Evolutionary conservation across 371 early-diverging fungal genomes (phyloP).

Genomic region (Mucor lusitanicus): DNA sequence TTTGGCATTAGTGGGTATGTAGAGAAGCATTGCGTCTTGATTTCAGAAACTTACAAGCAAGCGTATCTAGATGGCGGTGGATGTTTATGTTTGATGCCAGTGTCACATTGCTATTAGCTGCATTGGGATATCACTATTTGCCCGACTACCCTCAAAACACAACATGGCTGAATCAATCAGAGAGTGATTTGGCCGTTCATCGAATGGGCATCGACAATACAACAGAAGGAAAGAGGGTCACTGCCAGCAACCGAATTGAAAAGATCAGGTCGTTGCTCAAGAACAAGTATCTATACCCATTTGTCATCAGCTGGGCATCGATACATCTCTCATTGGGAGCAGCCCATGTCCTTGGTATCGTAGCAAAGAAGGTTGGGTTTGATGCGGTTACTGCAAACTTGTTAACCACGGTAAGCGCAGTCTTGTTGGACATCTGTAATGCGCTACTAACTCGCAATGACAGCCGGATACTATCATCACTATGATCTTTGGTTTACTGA

Average conservation of each 20-base stretch:
- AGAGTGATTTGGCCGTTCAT: slow-evolving; percentile 29
- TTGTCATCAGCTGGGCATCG: slow-evolving; percentile 43
- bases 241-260: not conserved
- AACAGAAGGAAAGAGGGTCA: not conserved
- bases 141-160: slow-evolving; percentile 52
- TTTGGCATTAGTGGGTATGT: slow-evolving; percentile 48
- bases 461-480: slow-evolving; percentile 48
- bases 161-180: slow-evolving; percentile 36
- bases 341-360: slow-evolving; percentile 43
- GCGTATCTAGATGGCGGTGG: slow-evolving; percentile 49
- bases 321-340: slow-evolving; percentile 42
- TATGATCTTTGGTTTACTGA: slow-evolving; percentile 40
- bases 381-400: slow-evolving; percentile 53
- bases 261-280: slow-evolving; percentile 13
- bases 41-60: not conserved
- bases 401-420: slow-evolving; percentile 39
- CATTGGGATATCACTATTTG: slow-evolving; percentile 32
- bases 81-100: slow-evolving; percentile 47
- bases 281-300: slow-evolving; percentile 41
- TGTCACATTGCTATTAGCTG: slow-evolving; percentile 33
- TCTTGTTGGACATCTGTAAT: not conserved
- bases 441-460: not conserved
- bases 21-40: not conserved
- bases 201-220: slow-evolving; percentile 12
- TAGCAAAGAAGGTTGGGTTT: slow-evolving; percentile 45